Conservation (phyloP, 768 basidiomycete species). For the Trichaptum fuscoviolaceum region DNA sequence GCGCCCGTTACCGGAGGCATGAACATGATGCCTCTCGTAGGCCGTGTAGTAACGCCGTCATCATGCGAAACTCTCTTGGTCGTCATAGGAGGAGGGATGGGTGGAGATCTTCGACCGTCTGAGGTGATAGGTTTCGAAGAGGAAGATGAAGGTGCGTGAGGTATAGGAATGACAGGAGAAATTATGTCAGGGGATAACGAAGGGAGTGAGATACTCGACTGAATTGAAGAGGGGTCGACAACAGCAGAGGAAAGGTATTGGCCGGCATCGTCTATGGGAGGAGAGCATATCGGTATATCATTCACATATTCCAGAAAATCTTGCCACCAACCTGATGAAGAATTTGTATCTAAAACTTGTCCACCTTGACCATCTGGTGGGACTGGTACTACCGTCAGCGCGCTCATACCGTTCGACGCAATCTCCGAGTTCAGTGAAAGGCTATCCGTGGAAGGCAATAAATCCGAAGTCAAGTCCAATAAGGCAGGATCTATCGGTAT, state of each 20-base stretch:
- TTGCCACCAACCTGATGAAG: background rate
- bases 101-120: background rate
- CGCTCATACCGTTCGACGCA: too few species aligned
- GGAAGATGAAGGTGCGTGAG: background rate
- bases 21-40: constrained; percentile 11
- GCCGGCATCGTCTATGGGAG: background rate
- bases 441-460: background rate
- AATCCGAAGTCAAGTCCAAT: constrained; percentile 7
- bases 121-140: background rate
- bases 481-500: constrained; percentile 17
- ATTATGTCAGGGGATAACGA: background rate
- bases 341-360: background rate
- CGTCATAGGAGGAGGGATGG: background rate
- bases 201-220: background rate
- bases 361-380: background rate
- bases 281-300: background rate
- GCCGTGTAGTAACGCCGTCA: background rate
- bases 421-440: background rate
- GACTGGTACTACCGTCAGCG: background rate
- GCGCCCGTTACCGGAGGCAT: constrained; percentile 15
- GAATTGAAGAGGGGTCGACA: background rate
- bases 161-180: background rate
- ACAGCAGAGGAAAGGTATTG: background rate
- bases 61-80: background rate
- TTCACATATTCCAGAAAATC: background rate